Conservation (phyloP, 2,329 filamentous ascomycete genomes). For the Phialophora macrospora region DNA sequence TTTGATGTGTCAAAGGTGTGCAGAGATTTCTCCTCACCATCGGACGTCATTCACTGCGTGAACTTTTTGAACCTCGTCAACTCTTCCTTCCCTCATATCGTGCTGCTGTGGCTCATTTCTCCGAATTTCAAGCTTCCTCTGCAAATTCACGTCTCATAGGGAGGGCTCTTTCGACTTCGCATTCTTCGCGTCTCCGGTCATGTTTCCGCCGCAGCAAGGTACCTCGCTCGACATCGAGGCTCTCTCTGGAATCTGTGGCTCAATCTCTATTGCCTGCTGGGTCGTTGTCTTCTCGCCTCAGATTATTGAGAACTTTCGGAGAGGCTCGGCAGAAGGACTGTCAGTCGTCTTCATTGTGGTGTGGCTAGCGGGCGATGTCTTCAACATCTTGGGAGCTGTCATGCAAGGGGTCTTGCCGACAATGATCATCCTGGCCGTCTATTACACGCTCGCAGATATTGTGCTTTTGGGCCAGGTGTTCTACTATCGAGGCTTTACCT, state of each 20-base stretch:
- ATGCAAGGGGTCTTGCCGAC: constrained; percentile 90
- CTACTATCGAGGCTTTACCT: constrained; percentile 83
- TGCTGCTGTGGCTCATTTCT: not conserved
- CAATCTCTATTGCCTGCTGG: constrained; percentile 97
- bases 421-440: constrained; percentile 93
- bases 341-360: constrained; percentile 90
- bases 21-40: constrained; percentile 14
- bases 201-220: constrained; percentile 47
- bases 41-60: not conserved
- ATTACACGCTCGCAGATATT: constrained; percentile 90
- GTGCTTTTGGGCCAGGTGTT: constrained; percentile 89
- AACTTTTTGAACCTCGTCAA: not conserved
- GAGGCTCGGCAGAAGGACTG: constrained; percentile 82
- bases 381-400: constrained; percentile 93
- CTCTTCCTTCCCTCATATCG: not conserved
- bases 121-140: not conserved
- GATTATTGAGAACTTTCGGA: constrained; percentile 91
- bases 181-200: constrained; percentile 19
- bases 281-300: constrained; percentile 97
- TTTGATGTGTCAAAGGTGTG: constrained; percentile 3
- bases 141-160: not conserved
- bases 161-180: not conserved
- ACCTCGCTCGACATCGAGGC: constrained; percentile 81
- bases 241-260: constrained; percentile 90
- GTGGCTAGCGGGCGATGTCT: constrained; percentile 93